A percentile compares a stretch with the other conserved stretches of the same genome.
Conservation (phyloP, 768 basidiomycete species). For the Panaeolus papilionaceus region DNA sequence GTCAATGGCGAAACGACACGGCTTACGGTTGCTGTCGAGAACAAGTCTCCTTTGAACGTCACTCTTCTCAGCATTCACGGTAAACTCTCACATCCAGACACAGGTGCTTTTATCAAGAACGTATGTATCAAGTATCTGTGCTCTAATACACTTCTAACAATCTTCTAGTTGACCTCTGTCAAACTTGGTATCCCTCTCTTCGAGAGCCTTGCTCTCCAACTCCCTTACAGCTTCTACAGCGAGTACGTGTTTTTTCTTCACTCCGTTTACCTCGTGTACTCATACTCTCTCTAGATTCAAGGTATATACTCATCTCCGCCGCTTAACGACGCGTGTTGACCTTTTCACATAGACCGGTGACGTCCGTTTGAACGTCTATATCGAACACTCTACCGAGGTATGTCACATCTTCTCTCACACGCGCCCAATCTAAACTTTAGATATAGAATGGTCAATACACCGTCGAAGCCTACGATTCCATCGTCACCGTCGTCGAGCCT, state of each 20-base stretch:
- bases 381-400: slow-evolving; percentile 75
- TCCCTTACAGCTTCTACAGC: slow-evolving; percentile 81
- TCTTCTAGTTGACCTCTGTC: slow-evolving; percentile 59
- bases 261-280: slow-evolving; percentile 17
- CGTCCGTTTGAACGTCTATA: slow-evolving; percentile 73
- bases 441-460: slow-evolving; percentile 61
- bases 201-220: slow-evolving; percentile 60
- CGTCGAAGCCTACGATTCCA: slow-evolving; percentile 74
- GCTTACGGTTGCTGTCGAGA: slow-evolving; percentile 70
- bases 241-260: slow-evolving; percentile 59
- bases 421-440: slow-evolving; percentile 2
- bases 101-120: slow-evolving; percentile 72
- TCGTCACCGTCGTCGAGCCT: slow-evolving; percentile 83
- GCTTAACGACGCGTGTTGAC: background rate
- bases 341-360: slow-evolving; percentile 66
- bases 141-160: slow-evolving; percentile 14
- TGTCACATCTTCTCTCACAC: background rate
- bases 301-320: slow-evolving; percentile 40
- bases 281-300: slow-evolving; percentile 55
- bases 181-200: slow-evolving; percentile 59
- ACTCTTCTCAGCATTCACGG: slow-evolving; percentile 71
- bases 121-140: slow-evolving; percentile 40
- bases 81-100: slow-evolving; percentile 70
- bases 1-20: slow-evolving; percentile 85
- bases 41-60: slow-evolving; percentile 75